Base-by-base conservation (phyloP, 345 rosid genomes). In the Brassica rapa region DNA sequence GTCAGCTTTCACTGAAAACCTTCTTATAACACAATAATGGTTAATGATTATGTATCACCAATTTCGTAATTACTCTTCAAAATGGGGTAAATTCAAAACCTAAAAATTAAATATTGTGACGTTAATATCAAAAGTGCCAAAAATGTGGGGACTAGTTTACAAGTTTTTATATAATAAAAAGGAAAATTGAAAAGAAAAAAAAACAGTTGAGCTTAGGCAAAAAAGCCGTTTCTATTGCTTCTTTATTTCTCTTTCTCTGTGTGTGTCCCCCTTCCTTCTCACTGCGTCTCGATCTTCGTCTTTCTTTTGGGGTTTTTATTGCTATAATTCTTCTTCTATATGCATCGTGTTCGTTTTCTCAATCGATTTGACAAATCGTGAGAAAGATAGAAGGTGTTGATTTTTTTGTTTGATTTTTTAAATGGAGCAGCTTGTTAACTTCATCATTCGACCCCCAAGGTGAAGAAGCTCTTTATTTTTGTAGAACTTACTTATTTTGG, bases 361-460 rank as follows among this genome's bases (percentile, higher is more conserved):
- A 2, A 59, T 46, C 37, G 43, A 68, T 62, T 64, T 69, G 43
- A 14, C 29, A 0, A 62, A 55, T 62, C 12, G n/a, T 53, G 72
- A 41, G n/a, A 35, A 37, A 68, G 19, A 66, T 60, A 23, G 53
- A 41, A n/a, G 30, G 69, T 32, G 29, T 39, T 75, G 66, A 68
- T 80, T 69, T 29, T 64, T 62, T 62, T 3, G n/a, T 57, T 55
- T 51, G 3, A n/a, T 15, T 56, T 3, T 33, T 16, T 16, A 62
- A 41, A 80, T 80, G 83, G 83, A 80, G 76, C 83, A 80, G 43
- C 96, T 94, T 77, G 89, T 94, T 25, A 94, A 85, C 90, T 94
- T 95, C 82, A 90, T 95, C 9, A 92, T 92, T 77, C 89, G 98
- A 69, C 99, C 99, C 60, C 96, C 99, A 82, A 90, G 99, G 99